These are phyloP conservation scores for Cutaneotrichosporon cutaneum DNA, from an alignment of 1,284 basidiomycete genomes.

Conservation along the genomic window DNA sequence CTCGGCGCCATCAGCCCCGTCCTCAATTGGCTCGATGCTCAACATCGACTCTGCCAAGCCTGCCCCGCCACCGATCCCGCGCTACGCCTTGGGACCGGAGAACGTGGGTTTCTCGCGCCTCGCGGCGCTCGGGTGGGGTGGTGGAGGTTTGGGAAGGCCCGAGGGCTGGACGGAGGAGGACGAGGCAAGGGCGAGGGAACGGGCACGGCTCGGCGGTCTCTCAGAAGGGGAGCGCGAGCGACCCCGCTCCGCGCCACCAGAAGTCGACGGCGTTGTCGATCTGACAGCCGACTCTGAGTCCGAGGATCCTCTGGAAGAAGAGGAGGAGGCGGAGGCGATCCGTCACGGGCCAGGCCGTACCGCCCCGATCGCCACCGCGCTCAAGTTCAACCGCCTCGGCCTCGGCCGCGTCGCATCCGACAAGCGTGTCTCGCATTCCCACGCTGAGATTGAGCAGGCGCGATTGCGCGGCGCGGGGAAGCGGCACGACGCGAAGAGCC, in stretches of 20 bases:
- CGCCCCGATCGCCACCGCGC: constrained; percentile 41
- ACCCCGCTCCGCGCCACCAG: constrained; percentile 21
- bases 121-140: constrained; percentile 42
- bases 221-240: neutral
- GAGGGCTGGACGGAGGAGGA: constrained; percentile 24
- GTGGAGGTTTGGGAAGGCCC: constrained; percentile 45
- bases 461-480: constrained; percentile 29
- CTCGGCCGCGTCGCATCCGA: constrained; percentile 28
- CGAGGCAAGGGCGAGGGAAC: neutral
- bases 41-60: constrained; percentile 22
- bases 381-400: constrained; percentile 48
- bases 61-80: constrained; percentile 14
- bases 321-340: constrained; percentile 4
- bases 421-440: constrained; percentile 43
- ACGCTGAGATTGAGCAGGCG: constrained; percentile 39
- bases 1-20: constrained; percentile 15
- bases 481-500: constrained; percentile 12
- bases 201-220: neutral
- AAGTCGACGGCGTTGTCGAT: constrained; percentile 14
- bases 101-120: constrained; percentile 47
- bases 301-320: constrained; percentile 2
- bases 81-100: constrained; percentile 47
- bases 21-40: constrained; percentile 38
- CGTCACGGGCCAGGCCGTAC: constrained; percentile 38
- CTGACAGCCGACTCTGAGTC: constrained; percentile 21